Evolutionary conservation across 371 early-diverging fungal genomes (phyloP).

Genomic region (Mucor piriformis): DNA sequence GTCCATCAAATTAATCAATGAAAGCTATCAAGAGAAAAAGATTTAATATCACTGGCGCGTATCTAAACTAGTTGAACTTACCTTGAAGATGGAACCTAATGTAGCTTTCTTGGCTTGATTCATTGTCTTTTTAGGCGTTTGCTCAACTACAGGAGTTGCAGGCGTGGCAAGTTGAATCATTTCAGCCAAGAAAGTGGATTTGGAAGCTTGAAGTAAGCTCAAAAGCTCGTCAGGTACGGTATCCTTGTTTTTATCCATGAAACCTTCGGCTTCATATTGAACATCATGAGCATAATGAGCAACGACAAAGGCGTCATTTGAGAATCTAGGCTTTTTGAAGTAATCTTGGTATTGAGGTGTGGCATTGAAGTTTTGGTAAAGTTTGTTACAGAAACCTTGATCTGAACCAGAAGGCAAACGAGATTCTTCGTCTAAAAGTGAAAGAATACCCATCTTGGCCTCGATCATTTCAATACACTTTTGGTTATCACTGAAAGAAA

Average conservation of each 20-base stretch:
- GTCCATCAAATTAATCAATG: constrained; percentile 90
- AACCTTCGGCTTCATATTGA: constrained; percentile 90
- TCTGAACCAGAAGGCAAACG: constrained; percentile 93
- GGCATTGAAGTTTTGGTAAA: constrained; percentile 75
- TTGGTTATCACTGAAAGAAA: constrained; percentile 98
- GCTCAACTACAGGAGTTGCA: constrained; percentile 21
- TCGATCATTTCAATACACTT: constrained; percentile 99
- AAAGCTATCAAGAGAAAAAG: constrained; percentile 43
- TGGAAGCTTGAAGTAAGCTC: constrained; percentile 65
- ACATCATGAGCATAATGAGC: constrained; percentile 94
- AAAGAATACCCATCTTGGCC: constrained; percentile 92
- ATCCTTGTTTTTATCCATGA: constrained; percentile 99
- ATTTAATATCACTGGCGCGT: background rate
- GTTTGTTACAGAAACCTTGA: constrained; percentile 79
- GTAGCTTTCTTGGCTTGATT: constrained; percentile 78
- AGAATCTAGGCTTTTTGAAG: constrained; percentile 93
- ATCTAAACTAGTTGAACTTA: constrained; percentile 1
- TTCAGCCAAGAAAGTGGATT: constrained; percentile 67
- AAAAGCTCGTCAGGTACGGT: constrained; percentile 93
- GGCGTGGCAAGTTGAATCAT: constrained; percentile 20
- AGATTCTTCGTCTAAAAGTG: constrained; percentile 95
- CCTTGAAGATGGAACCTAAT: constrained; percentile 85
- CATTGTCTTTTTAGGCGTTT: constrained; percentile 41
- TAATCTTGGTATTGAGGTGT: constrained; percentile 59
- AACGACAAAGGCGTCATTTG: constrained; percentile 78